Conservation (phyloP, 2,329 filamentous ascomycete species). For the Thelonectria olida region DNA sequence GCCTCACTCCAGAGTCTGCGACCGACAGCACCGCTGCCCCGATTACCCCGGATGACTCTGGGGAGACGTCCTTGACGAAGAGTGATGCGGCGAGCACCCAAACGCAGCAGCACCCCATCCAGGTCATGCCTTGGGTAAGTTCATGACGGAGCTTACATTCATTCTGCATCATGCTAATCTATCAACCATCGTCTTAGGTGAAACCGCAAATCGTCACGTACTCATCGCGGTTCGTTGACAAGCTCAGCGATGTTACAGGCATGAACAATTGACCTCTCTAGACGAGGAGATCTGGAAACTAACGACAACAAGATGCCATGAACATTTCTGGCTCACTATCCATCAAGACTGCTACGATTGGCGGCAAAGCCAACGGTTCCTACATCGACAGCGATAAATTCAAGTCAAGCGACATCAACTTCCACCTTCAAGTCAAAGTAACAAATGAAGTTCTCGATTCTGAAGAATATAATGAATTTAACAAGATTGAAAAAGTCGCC, state of each 20-base stretch:
- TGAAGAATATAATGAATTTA: background rate
- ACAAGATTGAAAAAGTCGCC: background rate
- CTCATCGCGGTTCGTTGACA: background rate
- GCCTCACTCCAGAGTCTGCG: too few relatives aligned
- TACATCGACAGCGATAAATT: conserved; percentile 14
- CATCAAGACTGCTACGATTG: conserved; percentile 9
- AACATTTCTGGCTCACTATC: conserved; percentile 11
- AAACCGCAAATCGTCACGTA: conserved; percentile 7
- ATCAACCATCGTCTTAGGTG: background rate
- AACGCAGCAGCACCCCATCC: too few relatives aligned
- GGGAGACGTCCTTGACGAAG: too few relatives aligned
- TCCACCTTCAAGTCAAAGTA: conserved; percentile 2
- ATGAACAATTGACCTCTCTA: too few relatives aligned
- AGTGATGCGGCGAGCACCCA: too few relatives aligned
- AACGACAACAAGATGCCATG: background rate
- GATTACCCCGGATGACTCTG: too few relatives aligned
- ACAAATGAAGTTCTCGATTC: conserved; percentile 8
- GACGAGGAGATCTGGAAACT: too few relatives aligned
- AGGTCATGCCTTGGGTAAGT: too few relatives aligned
- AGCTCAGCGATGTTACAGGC: conserved; percentile 11
- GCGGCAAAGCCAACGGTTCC: conserved; percentile 1
- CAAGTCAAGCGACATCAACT: conserved; percentile 12
- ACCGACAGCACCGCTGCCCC: too few relatives aligned
- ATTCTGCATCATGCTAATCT: background rate
- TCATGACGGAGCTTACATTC: too few relatives aligned